Conservation (phyloP, 1,284 basidiomycete species). For the Cystobasidium pallidum region DNA sequence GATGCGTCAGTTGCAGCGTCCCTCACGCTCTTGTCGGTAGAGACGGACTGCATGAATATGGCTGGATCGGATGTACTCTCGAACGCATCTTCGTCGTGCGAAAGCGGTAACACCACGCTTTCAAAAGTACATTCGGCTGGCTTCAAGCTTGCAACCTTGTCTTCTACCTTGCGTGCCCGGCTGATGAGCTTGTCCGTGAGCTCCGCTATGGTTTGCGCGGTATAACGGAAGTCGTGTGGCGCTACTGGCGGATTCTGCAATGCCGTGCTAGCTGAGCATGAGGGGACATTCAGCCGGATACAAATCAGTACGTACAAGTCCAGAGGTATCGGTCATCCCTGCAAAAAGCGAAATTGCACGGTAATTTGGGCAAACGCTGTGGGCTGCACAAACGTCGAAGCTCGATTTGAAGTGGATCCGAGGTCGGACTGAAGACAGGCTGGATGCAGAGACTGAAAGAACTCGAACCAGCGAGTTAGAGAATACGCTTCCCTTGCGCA, state of each 20-base stretch:
- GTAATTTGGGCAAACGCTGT: neutral
- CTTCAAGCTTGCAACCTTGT: conserved; percentile 67
- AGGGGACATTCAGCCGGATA: neutral
- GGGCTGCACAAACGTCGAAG: neutral
- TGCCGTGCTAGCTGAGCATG: neutral
- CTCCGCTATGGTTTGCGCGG: conserved; percentile 65
- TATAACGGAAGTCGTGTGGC: conserved; percentile 70
- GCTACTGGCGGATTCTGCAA: conserved; percentile 64
- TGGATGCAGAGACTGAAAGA: conserved; percentile 22
- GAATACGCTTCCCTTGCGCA: conserved; percentile 9
- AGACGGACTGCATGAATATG: conserved; percentile 77
- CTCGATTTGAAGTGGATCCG: conserved; percentile 4
- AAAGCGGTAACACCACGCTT: conserved; percentile 62
- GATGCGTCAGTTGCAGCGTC: conserved; percentile 75
- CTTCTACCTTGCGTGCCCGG: conserved; percentile 63
- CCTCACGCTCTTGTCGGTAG: conserved; percentile 68
- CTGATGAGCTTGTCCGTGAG: conserved; percentile 67
- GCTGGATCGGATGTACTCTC: conserved; percentile 65
- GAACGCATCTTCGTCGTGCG: conserved; percentile 64
- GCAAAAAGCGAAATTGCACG: conserved; percentile 27
- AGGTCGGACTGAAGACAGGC: conserved; percentile 1
- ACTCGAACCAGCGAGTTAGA: conserved; percentile 12
- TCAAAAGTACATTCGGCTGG: conserved; percentile 62
- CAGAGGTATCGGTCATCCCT: conserved; percentile 10
- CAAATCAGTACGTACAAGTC: neutral